Evolutionary conservation across 441 rosid genomes (phyloP), one percentile per base, ranked within the genome.

Genomic region (Populus hybrid): DNA sequence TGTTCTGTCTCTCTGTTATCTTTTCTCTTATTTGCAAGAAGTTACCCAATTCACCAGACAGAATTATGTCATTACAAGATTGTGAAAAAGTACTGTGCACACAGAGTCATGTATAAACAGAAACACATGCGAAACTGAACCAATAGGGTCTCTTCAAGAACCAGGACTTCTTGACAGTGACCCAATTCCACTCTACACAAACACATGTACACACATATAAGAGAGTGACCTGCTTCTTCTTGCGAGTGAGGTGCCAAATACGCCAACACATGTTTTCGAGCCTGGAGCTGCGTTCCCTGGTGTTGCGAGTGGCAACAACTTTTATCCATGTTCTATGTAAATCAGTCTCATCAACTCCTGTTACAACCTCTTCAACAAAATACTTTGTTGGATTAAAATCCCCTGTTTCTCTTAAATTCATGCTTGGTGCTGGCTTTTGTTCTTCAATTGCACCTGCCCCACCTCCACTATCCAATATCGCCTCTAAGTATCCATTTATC

Each of bases 231-330:
- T 95, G 97, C 82, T 95, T 95, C 91, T 95, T 91, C 89, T 94
- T 95, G 85, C 98, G 98, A 61, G 99, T 89, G 82, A 95, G 98
- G 68, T 95, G 99, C 99, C 99, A 95, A 64, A 95, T 95, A 68
- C 99, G 93, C 99, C 98, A 95, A 75, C 99, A 95, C 98, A 94
- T 95, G 82, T 95, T 95, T 92, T 95, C 99, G 46, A 95, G 94
- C 67, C 99, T 84, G 67, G 96, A 91, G 90, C 96, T 92, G 21
- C 99, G 94, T 80, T 95, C 98, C 46, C 99, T 92, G 30, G 93
- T 88, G 80, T 92, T 93, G 30, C 98, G 92, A 54, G 97, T 95
- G 75, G 99, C 98, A 5, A 93, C 98, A 3, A 93, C 99, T 90
- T 95, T 95, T 74, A 95, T 83, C 99, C 99, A 95, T 57, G 99